Percentiles rank a stretch among this genome's conserved stretches.
phyloP scores from a whole-genome alignment of 73 alveolate genomes.

The Paramecium primaurelia region DNA sequence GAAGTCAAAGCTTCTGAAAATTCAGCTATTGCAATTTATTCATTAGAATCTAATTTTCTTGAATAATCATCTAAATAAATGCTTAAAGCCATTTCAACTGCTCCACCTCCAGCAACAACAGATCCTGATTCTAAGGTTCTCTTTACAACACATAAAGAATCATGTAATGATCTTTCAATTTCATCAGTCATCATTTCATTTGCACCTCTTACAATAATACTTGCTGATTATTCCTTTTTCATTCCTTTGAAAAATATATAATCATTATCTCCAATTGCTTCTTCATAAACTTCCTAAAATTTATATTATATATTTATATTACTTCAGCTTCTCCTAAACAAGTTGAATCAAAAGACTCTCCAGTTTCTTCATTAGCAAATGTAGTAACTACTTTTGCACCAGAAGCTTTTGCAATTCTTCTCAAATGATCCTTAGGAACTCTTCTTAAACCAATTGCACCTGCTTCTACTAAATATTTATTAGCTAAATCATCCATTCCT shows the following conservation, averaged over 20 bases:
- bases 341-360: constrained; percentile 50
- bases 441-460: constrained; percentile 91
- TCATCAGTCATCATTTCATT: constrained; percentile 98
- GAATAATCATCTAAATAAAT: constrained; percentile 91
- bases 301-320: not conserved
- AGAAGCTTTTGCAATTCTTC: constrained; percentile 95
- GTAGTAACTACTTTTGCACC: constrained; percentile 75
- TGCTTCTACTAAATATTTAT: constrained; percentile 97
- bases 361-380: constrained; percentile 58
- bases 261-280: constrained; percentile 97
- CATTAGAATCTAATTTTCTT: constrained; percentile 93
- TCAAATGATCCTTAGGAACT: constrained; percentile 93
- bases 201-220: constrained; percentile 97
- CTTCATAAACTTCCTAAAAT: constrained; percentile 83
- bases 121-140: constrained; percentile 91
- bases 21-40: constrained; percentile 97
- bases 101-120: constrained; percentile 99
- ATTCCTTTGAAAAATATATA: constrained; percentile 94
- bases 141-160: constrained; percentile 96
- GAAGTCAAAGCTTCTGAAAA: constrained; percentile 94
- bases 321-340: constrained; percentile 66
- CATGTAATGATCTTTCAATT: constrained; percentile 95
- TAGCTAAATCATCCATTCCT: constrained; percentile 98
- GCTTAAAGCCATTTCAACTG: constrained; percentile 97
- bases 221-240: constrained; percentile 80